phyloP scores from a whole-genome alignment of 2,329 filamentous ascomycete species.

The Cercospora citrullina region DNA sequence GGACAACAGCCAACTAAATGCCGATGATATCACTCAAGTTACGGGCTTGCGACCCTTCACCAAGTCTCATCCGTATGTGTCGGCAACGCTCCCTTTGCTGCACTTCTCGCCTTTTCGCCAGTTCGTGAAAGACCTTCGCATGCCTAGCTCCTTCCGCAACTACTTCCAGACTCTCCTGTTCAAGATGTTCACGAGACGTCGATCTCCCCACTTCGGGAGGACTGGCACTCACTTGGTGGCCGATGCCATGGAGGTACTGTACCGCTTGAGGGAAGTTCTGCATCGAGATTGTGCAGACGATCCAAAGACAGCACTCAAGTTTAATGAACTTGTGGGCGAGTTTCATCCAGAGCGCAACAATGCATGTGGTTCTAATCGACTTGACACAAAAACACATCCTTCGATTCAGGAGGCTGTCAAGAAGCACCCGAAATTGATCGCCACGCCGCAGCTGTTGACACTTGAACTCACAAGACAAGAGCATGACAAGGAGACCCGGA shows the following conservation, averaged over 20 bases:
- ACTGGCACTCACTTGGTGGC: slow-evolving; percentile 8
- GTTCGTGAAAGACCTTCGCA: slow-evolving; percentile 51
- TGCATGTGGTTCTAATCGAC: slow-evolving; percentile 29
- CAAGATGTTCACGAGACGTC: slow-evolving; percentile 34
- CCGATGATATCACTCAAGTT: slow-evolving; percentile 49
- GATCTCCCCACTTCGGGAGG: slow-evolving; percentile 23
- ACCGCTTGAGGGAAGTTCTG: slow-evolving; percentile 19
- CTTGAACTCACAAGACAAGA: slow-evolving; percentile 60
- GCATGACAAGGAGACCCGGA: slow-evolving; percentile 55
- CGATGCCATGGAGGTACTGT: slow-evolving; percentile 33
- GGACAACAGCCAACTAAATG: slow-evolving; percentile 49
- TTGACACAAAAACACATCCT: slow-evolving; percentile 35
- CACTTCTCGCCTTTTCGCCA: slow-evolving; percentile 60
- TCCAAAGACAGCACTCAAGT: slow-evolving; percentile 14
- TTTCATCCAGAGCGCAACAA: slow-evolving; percentile 25
- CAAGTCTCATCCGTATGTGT: slow-evolving; percentile 39
- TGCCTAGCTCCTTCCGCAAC: slow-evolving; percentile 4
- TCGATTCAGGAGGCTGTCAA: slow-evolving; percentile 48
- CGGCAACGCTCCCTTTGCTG: slow-evolving; percentile 59
- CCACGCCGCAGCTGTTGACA: slow-evolving; percentile 38
- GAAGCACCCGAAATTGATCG: slow-evolving; percentile 28
- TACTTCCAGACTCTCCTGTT: slow-evolving; percentile 31
- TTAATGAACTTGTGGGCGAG: slow-evolving; percentile 31
- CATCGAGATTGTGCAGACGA: slow-evolving; percentile 10
- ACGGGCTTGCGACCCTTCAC: slow-evolving; percentile 57